phyloP scores from a whole-genome alignment of 192 early-diverging fungal species.

The Entrophospora sp. region DNA sequence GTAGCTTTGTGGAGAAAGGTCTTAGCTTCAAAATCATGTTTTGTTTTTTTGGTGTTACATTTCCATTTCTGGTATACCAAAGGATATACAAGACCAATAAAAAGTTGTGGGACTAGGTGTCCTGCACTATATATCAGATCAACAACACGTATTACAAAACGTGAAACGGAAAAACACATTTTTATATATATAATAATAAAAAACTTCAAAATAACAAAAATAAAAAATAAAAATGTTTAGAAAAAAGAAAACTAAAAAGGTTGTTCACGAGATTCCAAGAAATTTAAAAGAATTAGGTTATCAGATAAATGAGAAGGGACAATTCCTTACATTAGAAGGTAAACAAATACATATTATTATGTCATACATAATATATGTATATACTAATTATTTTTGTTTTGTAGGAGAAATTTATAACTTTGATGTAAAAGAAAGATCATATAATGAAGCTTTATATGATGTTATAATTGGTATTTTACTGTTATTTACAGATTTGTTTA shows the following conservation, averaged over 20 bases:
- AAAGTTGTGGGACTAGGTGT: too few species aligned
- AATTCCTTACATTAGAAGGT: background rate
- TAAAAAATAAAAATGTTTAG: conserved; percentile 14
- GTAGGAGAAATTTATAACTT: conserved; percentile 5
- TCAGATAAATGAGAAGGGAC: conserved; percentile 1
- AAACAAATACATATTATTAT: too few species aligned
- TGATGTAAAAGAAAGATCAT: conserved; percentile 9
- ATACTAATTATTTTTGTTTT: background rate
- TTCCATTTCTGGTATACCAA: too few species aligned
- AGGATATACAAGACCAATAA: too few species aligned
- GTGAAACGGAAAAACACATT: too few species aligned
- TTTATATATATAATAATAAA: too few species aligned
- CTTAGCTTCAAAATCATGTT: too few species aligned
- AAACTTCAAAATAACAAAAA: background rate
- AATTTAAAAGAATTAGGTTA: conserved; percentile 6
- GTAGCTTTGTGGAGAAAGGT: too few species aligned
- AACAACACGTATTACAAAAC: too few species aligned
- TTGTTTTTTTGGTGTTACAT: too few species aligned
- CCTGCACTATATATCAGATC: too few species aligned
- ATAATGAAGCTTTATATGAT: conserved; percentile 17
- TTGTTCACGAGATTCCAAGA: background rate
- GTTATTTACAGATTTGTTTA: background rate
- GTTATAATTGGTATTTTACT: background rate
- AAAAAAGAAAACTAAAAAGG: conserved; percentile 2
- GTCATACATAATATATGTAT: background rate